Evolutionary conservation across 371 early-diverging fungal species (phyloP).

Genomic region (Rhizopus delemar): DNA sequence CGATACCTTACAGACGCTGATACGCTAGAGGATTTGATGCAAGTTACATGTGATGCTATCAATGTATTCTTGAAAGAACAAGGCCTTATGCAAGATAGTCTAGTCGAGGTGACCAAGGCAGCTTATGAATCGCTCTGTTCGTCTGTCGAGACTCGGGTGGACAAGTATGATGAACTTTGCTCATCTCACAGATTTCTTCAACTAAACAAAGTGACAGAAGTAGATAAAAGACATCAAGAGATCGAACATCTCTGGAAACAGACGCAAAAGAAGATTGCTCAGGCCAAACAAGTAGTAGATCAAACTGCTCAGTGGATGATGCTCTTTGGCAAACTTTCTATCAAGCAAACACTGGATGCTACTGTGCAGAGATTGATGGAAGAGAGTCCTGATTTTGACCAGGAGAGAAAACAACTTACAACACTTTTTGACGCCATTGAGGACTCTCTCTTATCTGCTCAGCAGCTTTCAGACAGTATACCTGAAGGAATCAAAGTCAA

Average conservation of each 20-base stretch:
- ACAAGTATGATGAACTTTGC: constrained; percentile 24
- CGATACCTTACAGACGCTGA: constrained; percentile 11
- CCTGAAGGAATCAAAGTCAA: not conserved
- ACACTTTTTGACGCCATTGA: not conserved
- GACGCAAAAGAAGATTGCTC: not conserved
- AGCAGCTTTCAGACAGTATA: not conserved
- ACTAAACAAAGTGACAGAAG: constrained; percentile 18
- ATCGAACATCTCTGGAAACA: constrained; percentile 24
- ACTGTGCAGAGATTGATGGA: not conserved
- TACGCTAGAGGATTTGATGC: constrained; percentile 2
- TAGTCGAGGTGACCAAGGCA: not conserved
- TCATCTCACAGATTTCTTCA: constrained; percentile 27
- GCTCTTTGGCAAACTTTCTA: constrained; percentile 10
- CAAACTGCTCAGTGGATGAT: constrained; percentile 2
- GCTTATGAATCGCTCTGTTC: not conserved
- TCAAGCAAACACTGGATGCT: not conserved
- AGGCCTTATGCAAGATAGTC: not conserved
- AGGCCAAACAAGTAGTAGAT: constrained; percentile 14
- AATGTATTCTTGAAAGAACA: constrained; percentile 1
- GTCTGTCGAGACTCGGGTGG: constrained; percentile 9
- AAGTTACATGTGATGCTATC: not conserved
- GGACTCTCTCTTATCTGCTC: constrained; percentile 2
- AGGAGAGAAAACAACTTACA: constrained; percentile 6
- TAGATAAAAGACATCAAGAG: constrained; percentile 12
- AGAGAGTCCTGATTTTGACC: constrained; percentile 5